These are phyloP conservation scores for Saturnispora dispora DNA, from an alignment of 805 yeast species.

Conservation along the genomic window DNA sequence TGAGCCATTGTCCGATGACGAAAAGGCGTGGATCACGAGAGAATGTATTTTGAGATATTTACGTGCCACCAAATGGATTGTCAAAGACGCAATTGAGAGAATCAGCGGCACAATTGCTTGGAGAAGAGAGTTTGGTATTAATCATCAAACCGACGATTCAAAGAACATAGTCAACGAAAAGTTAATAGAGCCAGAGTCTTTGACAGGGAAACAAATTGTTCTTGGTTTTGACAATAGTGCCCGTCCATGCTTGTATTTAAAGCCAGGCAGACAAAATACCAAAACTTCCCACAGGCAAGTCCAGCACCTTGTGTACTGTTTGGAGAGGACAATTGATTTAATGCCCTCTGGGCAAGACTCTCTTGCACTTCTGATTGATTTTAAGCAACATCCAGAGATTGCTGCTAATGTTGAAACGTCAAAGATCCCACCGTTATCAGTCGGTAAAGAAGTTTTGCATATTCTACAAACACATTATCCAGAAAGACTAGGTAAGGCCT, in stretches of 20 bases:
- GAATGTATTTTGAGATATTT: slow-evolving; percentile 87
- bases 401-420: slow-evolving; percentile 43
- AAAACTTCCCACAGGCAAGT: slow-evolving; percentile 84
- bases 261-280: slow-evolving; percentile 95
- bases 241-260: slow-evolving; percentile 86
- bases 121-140: slow-evolving; percentile 89
- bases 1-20: slow-evolving; percentile 36
- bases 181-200: slow-evolving; percentile 57
- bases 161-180: slow-evolving; percentile 44
- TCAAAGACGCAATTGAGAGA: slow-evolving; percentile 60
- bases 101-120: slow-evolving; percentile 73
- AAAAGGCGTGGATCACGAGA: slow-evolving; percentile 86
- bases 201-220: slow-evolving; percentile 86
- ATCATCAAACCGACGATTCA: slow-evolving; percentile 36
- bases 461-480: slow-evolving; percentile 97
- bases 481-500: slow-evolving; percentile 88
- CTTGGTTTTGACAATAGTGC: slow-evolving; percentile 84
- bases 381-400: slow-evolving; percentile 63
- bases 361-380: slow-evolving; percentile 83
- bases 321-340: slow-evolving; percentile 83
- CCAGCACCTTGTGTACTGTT: slow-evolving; percentile 89
- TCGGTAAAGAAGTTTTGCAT: slow-evolving; percentile 85
- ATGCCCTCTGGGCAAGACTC: slow-evolving; percentile 98
- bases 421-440: slow-evolving; percentile 80
- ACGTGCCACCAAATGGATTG: slow-evolving; percentile 89